Evolutionary conservation across 371 early-diverging fungal species (phyloP).

Genomic region (Haplosporangium sp.): DNA sequence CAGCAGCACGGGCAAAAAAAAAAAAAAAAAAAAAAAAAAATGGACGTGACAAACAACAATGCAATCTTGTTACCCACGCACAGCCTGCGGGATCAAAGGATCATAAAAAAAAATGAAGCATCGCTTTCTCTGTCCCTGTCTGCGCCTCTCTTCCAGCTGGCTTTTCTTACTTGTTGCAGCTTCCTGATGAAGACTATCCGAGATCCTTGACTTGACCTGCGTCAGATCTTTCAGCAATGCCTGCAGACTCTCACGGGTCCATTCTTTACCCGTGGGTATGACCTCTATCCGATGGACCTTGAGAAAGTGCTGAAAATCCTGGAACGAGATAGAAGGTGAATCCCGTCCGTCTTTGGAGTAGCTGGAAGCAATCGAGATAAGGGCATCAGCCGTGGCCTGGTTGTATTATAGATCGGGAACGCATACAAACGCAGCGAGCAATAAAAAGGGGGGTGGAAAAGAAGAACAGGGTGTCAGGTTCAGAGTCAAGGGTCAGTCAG

Average conservation of each 20-base stretch:
- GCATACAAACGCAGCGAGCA: neutral
- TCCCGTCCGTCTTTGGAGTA: conserved; percentile 29
- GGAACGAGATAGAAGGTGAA: conserved; percentile 52
- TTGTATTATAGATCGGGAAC: neutral
- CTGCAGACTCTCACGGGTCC: conserved; percentile 49
- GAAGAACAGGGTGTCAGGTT: conserved; percentile 1
- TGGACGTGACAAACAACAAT: too few relatives aligned
- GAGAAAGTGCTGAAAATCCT: conserved; percentile 52
- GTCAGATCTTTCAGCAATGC: conserved; percentile 36
- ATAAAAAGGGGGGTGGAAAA: neutral
- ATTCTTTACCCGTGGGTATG: conserved; percentile 48
- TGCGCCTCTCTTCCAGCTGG: neutral
- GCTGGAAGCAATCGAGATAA: conserved; percentile 53
- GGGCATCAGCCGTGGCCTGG: conserved; percentile 49
- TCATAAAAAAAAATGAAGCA: too few relatives aligned
- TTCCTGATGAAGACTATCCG: conserved; percentile 45
- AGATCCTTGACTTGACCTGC: conserved; percentile 39
- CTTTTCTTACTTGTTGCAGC: conserved; percentile 17
- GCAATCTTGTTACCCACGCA: too few relatives aligned
- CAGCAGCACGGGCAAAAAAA: too few relatives aligned
- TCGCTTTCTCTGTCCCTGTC: conserved; percentile 1
- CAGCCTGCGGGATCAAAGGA: too few relatives aligned
- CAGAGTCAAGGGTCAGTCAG: neutral
- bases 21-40: too few relatives aligned
- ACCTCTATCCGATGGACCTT: conserved; percentile 54